Evolutionary conservation across 768 basidiomycete species (phyloP), one percentile per base, ranked within the genome.

Genomic region (Sarcodon sp.): DNA sequence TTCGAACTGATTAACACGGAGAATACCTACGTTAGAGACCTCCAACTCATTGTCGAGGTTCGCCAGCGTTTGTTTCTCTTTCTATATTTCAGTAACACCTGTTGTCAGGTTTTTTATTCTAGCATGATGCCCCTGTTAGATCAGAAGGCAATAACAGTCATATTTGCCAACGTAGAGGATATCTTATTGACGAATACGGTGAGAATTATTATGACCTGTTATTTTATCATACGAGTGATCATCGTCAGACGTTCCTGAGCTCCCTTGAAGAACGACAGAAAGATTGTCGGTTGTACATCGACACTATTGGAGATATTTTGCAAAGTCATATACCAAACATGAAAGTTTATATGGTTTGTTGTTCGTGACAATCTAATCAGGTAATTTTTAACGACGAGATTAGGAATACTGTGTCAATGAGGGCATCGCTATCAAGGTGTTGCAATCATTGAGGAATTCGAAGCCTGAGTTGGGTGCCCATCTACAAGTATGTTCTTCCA

Each of bases 1-100:
- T 98, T 97, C 55, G 94, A 99, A 65, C 72, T 98, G 46, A 94
- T 98, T 54, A 74, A 75, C 6, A 98, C 94, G 0, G 94, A 99
- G 62, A 74, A 71, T 7, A 78, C 86, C 0, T 99, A 96, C 57
- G 90, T 97, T 41, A 75, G 90, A 18, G 88, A 93, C 60, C 63
- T 97, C 31, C 94, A 99, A 58, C 72, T 94, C 33, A 80, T 93
- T 51, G 89, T 97, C 15, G 87, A 88, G 75, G 92, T 88, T 50
- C 43, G 72, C 43, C 13, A 13, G 36, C 12, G 44, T 47, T 44
- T 2, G 21, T 27, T 27, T 27, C 21, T 27, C 21, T 27, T 27
- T 31, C 13, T 27, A 15, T 15, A 27, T 16, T 12, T 16, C n/a
- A 1, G 8, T 47, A n/a, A 46, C 11, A 2, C 21, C 6, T 13